These are phyloP conservation scores for Debaryomyces psychrophilus DNA, from an alignment of 1,139 yeast species.

Conservation along the genomic window DNA sequence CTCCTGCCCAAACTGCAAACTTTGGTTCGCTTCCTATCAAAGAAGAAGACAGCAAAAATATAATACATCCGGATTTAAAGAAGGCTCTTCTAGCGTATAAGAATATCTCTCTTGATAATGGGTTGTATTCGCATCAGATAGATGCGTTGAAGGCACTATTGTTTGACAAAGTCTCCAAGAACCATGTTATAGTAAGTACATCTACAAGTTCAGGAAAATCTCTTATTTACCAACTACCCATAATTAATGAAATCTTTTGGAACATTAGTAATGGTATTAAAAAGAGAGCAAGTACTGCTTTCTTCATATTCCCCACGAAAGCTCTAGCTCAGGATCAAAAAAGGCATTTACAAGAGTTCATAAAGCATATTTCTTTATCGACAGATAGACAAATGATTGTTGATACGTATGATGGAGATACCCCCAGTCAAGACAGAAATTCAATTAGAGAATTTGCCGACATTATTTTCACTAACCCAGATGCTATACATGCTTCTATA, in stretches of 20 bases:
- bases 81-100: slow-evolving; percentile 54
- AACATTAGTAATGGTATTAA: slow-evolving; percentile 28
- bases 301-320: slow-evolving; percentile 93
- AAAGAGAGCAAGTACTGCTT: slow-evolving; percentile 54
- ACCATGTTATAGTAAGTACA: slow-evolving; percentile 82
- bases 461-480: slow-evolving; percentile 92
- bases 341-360: slow-evolving; percentile 68
- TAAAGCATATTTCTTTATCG: slow-evolving; percentile 45
- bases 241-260: slow-evolving; percentile 60
- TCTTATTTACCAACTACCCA: slow-evolving; percentile 85
- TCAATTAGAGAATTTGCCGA: slow-evolving; percentile 64
- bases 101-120: slow-evolving; percentile 45
- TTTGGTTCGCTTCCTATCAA: slow-evolving; percentile 22
- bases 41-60: slow-evolving; percentile 35
- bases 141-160: slow-evolving; percentile 66
- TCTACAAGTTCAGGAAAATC: slow-evolving; percentile 97
- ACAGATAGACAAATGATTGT: slow-evolving; percentile 44
- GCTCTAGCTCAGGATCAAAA: slow-evolving; percentile 97
- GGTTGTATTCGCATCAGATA: slow-evolving; percentile 79
- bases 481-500: slow-evolving; percentile 83
- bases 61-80: slow-evolving; percentile 48
- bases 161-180: slow-evolving; percentile 32
- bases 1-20: slow-evolving; percentile 25
- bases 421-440: slow-evolving; percentile 58
- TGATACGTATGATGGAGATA: slow-evolving; percentile 94